A percentile compares a stretch with the other conserved stretches of the same genome.
Conservation (phyloP, 148 eudicot species). For the Cornus kousa region DNA sequence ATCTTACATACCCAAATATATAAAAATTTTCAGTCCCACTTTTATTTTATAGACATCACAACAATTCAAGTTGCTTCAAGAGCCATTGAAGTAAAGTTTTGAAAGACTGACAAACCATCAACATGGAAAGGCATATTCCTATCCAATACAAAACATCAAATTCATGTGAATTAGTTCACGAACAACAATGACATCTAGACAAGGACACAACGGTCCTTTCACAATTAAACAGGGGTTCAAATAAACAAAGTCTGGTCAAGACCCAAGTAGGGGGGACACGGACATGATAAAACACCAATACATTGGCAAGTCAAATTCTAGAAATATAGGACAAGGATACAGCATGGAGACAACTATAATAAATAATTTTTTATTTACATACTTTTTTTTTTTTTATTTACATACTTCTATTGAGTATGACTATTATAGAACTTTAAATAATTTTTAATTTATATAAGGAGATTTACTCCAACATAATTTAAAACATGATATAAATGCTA, state of each 20-base stretch:
- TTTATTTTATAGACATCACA: neutral
- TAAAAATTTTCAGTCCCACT: neutral
- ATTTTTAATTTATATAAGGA: too few species aligned
- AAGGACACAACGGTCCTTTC: neutral
- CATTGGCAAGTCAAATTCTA: too few species aligned
- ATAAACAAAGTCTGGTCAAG: neutral
- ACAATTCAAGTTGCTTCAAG: constrained; percentile 11
- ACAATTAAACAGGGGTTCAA: neutral
- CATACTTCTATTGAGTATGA: too few species aligned
- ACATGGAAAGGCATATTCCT: neutral
- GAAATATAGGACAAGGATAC: too few species aligned
- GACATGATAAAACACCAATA: too few species aligned
- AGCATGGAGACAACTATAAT: too few species aligned
- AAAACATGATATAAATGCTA: too few species aligned
- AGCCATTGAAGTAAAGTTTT: neutral
- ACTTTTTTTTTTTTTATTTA: too few species aligned
- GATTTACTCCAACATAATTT: too few species aligned
- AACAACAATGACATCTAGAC: neutral
- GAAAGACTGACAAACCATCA: neutral
- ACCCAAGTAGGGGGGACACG: neutral
- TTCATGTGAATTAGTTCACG: neutral
- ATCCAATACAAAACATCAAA: neutral
- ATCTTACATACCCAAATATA: neutral
- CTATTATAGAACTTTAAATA: too few species aligned
- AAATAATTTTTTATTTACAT: too few species aligned